Percentiles rank a stretch among this genome's conserved stretches.
Conservation (phyloP, 257 asterid genomes). For the Rehmannia glutinosa region DNA sequence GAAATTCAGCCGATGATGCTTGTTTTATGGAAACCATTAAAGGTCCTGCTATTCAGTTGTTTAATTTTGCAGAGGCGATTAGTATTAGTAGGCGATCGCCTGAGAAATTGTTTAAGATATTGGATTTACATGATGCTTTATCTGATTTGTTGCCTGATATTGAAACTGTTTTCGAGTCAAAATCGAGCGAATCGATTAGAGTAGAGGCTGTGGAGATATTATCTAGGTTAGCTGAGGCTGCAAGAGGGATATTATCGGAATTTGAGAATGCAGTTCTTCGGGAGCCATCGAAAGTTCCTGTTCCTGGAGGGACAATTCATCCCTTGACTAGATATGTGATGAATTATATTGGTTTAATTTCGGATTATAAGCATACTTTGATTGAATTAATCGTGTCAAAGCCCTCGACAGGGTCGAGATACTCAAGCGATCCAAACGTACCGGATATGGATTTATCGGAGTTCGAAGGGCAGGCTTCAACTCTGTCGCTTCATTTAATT, state of each 20-base stretch:
- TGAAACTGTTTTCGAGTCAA: constrained; percentile 31
- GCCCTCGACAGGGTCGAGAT: constrained; percentile 34
- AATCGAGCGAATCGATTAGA: constrained; percentile 28
- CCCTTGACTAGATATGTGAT: constrained; percentile 50
- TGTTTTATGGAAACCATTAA: constrained; percentile 40
- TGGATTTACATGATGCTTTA: constrained; percentile 41
- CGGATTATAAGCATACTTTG: constrained; percentile 38
- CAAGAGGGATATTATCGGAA: constrained; percentile 37
- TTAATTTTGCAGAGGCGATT: constrained; percentile 44
- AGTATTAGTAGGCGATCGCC: constrained; percentile 40
- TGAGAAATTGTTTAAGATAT: constrained; percentile 41
- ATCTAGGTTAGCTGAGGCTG: constrained; percentile 39
- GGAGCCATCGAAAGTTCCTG: constrained; percentile 32
- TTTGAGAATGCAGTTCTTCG: constrained; percentile 44
- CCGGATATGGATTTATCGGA: constrained; percentile 37
- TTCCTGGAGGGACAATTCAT: constrained; percentile 46
- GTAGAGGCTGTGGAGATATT: constrained; percentile 33
- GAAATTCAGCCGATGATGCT: constrained; percentile 26
- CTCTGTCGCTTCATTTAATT: constrained; percentile 34
- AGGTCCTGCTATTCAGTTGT: constrained; percentile 35
- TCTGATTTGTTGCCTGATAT: constrained; percentile 29
- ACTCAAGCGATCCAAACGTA: constrained; percentile 24
- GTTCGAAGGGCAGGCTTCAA: constrained; percentile 26
- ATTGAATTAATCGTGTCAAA: constrained; percentile 33
- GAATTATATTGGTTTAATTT: constrained; percentile 37